These are phyloP conservation scores for Euptelea pleiosperma DNA, from an alignment of 164 flowering plant genomes.

Conservation along the genomic window DNA sequence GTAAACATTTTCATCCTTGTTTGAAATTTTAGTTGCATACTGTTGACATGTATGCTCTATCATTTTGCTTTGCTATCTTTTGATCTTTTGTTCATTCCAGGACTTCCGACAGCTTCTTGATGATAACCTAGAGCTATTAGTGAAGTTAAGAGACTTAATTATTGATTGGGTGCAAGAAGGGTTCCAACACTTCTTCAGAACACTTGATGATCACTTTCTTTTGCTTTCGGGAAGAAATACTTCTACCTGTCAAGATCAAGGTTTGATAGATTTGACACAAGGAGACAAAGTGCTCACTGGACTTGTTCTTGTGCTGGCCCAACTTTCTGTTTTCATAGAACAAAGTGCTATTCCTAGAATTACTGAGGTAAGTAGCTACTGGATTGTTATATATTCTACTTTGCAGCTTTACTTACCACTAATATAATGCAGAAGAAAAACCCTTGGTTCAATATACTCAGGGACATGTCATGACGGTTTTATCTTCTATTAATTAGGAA, in stretches of 20 bases:
- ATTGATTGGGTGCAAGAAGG: slow-evolving; percentile 96
- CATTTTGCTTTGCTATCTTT: background rate
- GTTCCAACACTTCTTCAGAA: slow-evolving; percentile 81
- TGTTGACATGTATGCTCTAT: background rate
- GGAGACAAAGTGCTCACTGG: slow-evolving; percentile 67
- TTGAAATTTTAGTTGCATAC: no score
- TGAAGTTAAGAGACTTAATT: slow-evolving; percentile 53
- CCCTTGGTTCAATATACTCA: background rate
- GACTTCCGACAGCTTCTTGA: slow-evolving; percentile 84
- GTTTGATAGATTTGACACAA: slow-evolving; percentile 43
- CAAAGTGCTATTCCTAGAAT: slow-evolving; percentile 91
- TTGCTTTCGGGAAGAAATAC: slow-evolving; percentile 58
- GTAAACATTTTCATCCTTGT: no score
- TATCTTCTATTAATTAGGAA: slow-evolving; percentile 55
- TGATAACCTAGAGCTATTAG: slow-evolving; percentile 52
- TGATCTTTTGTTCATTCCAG: slow-evolving; percentile 38
- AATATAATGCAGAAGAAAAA: background rate
- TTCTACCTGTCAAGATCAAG: slow-evolving; percentile 36
- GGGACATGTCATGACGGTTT: slow-evolving; percentile 3
- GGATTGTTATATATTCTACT: no score
- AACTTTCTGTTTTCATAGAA: slow-evolving; percentile 82
- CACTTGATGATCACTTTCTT: slow-evolving; percentile 59
- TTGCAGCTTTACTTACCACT: no score
- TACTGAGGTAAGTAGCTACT: slow-evolving; percentile 66
- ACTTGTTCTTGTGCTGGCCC: slow-evolving; percentile 83